A percentile compares a stretch with the other conserved stretches of the same genome.
Conservation (phyloP, 176 grass and related monocot species). For the Triticum turgidum region DNA sequence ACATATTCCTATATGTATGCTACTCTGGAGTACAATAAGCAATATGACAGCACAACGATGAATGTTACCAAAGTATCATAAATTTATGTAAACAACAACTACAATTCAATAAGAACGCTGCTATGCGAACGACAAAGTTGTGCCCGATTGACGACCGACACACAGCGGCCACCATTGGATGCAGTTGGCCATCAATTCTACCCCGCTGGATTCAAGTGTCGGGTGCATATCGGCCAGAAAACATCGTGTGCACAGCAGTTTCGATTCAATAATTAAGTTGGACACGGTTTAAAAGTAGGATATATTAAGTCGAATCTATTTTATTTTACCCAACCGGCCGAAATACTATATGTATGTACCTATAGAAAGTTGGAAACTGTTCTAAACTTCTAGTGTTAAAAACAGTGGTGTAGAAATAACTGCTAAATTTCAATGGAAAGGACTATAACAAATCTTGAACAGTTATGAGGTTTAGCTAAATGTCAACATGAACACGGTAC, state of each 20-base stretch:
- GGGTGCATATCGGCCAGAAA: no score
- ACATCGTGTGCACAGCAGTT: no score
- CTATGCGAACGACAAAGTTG: no score
- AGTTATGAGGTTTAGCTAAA: no score
- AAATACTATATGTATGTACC: neutral
- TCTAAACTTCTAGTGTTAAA: neutral
- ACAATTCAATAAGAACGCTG: neutral
- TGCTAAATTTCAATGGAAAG: no score
- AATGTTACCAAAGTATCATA: neutral
- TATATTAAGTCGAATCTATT: neutral
- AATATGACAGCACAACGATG: neutral
- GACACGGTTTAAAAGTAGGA: neutral
- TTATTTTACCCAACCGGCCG: neutral
- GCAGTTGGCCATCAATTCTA: no score
- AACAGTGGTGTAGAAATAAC: neutral
- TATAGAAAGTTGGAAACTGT: neutral
- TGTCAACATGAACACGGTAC: no score
- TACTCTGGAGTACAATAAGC: neutral
- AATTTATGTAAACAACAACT: neutral
- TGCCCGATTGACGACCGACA: no score
- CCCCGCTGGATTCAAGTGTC: no score
- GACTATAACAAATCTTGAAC: no score
- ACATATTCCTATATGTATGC: neutral
- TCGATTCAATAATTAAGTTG: neutral
- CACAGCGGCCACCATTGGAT: no score